phyloP scores from a whole-genome alignment of 2,329 filamentous ascomycete species.

The Aspergillus eucalypticola region DNA sequence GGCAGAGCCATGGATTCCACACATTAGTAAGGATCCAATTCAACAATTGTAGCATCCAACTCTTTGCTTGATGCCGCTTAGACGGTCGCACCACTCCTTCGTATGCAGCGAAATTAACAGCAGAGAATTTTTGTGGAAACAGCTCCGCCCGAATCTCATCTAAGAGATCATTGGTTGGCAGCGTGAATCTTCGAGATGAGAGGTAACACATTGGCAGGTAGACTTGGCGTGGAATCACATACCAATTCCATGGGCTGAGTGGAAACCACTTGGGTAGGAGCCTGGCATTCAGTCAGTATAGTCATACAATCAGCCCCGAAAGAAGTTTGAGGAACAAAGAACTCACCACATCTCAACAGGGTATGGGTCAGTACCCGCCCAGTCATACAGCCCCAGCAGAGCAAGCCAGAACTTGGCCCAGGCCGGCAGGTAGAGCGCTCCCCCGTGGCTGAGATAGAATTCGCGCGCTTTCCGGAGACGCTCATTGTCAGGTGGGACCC shows the following conservation, averaged over 20 bases:
- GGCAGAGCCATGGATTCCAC: constrained; percentile 3
- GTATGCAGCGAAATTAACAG: constrained; percentile 5
- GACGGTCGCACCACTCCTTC: neutral
- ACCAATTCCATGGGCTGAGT: constrained; percentile 14
- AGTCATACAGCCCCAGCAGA: constrained; percentile 9
- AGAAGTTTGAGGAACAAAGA: too few relatives aligned
- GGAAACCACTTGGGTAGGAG: constrained; percentile 11
- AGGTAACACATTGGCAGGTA: constrained; percentile 13
- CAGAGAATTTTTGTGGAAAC: neutral
- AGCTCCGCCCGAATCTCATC: constrained; percentile 7
- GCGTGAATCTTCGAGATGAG: neutral
- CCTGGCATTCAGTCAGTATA: neutral
- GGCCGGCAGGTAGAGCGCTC: neutral
- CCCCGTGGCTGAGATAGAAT: neutral
- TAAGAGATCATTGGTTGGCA: constrained; percentile 4
- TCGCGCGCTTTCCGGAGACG: neutral
- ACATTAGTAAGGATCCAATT: constrained; percentile 1
- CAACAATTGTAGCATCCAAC: neutral
- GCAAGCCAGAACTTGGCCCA: constrained; percentile 18
- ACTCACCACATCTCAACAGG: constrained; percentile 10
- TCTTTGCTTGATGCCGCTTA: neutral
- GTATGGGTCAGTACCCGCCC: constrained; percentile 7
- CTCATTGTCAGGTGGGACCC: neutral
- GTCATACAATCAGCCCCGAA: too few relatives aligned
- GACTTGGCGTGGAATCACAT: constrained; percentile 1